Percentiles rank a stretch among this genome's conserved stretches.
These are phyloP conservation scores for Diutina catenulata DNA, from an alignment of 1,139 yeast species.

Conservation along the genomic window DNA sequence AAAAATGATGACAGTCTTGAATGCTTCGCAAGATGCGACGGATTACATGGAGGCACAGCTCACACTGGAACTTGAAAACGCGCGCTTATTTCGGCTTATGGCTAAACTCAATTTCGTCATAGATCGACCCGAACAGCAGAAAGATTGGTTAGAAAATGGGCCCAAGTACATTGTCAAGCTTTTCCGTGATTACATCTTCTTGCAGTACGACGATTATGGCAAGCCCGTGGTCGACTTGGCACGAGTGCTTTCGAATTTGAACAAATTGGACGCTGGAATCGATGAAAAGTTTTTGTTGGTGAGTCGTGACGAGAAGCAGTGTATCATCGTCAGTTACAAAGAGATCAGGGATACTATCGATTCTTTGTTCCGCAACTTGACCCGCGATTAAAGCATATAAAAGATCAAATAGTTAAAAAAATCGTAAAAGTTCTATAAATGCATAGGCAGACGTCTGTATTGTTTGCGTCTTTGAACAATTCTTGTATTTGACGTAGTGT, in stretches of 20 bases:
- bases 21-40: constrained; percentile 42
- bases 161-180: constrained; percentile 63
- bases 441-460: too few relatives aligned
- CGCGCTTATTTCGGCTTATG: constrained; percentile 69
- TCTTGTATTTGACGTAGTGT: too few relatives aligned
- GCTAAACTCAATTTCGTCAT: constrained; percentile 70
- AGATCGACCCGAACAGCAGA: constrained; percentile 58
- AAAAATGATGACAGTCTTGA: constrained; percentile 32
- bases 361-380: constrained; percentile 40
- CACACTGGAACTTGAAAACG: constrained; percentile 74
- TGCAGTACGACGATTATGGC: constrained; percentile 58
- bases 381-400: constrained; percentile 1
- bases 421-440: background rate
- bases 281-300: constrained; percentile 74
- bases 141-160: constrained; percentile 62
- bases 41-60: constrained; percentile 64
- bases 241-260: constrained; percentile 66
- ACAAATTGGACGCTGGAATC: constrained; percentile 87
- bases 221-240: constrained; percentile 72
- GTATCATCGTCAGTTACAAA: constrained; percentile 70
- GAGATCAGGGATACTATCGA: constrained; percentile 70
- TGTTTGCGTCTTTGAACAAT: too few relatives aligned
- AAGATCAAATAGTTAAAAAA: too few relatives aligned
- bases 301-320: constrained; percentile 72
- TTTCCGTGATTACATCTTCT: constrained; percentile 73